These are phyloP conservation scores for Metarhizium guizhouense DNA, from an alignment of 2,329 filamentous ascomycete species.

Conservation along the genomic window DNA sequence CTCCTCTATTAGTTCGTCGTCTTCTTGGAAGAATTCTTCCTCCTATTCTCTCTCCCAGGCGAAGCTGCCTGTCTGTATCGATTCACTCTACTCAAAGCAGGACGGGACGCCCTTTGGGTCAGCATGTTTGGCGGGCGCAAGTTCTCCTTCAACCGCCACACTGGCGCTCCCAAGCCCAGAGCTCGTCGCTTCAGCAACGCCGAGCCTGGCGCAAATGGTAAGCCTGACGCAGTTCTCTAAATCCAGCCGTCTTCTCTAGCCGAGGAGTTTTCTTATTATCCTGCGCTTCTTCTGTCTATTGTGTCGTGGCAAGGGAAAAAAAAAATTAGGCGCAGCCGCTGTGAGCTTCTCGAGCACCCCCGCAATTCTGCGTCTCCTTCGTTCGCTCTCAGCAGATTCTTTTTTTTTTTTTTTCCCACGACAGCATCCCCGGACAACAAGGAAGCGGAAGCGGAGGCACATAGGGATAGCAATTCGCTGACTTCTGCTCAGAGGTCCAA, in stretches of 20 bases:
- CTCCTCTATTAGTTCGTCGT: neutral
- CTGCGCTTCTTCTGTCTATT: too few relatives aligned
- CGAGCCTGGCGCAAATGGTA: conserved; percentile 49
- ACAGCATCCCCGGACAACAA: too few relatives aligned
- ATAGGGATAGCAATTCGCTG: conserved; percentile 3
- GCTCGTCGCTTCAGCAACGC: conserved; percentile 49
- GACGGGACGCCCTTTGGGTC: conserved; percentile 4
- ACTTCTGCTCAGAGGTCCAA: conserved; percentile 53
- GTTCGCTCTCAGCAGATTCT: too few relatives aligned
- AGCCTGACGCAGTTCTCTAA: conserved; percentile 11
- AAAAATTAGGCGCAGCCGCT: too few relatives aligned
- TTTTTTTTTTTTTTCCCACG: too few relatives aligned
- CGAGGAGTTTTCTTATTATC: too few relatives aligned
- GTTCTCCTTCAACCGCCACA: conserved; percentile 60
- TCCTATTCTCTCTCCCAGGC: too few relatives aligned
- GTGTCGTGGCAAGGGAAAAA: too few relatives aligned
- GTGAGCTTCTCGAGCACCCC: too few relatives aligned
- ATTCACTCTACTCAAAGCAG: neutral
- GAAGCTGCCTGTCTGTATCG: neutral
- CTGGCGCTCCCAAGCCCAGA: conserved; percentile 47
- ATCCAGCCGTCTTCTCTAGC: too few relatives aligned
- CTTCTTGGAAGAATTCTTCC: neutral
- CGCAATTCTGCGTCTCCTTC: too few relatives aligned
- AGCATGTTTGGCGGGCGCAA: conserved; percentile 49
- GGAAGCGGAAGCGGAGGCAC: too few relatives aligned